Conservation (phyloP, 176 grass and related monocot genomes). For the Oryza meridionalis region DNA sequence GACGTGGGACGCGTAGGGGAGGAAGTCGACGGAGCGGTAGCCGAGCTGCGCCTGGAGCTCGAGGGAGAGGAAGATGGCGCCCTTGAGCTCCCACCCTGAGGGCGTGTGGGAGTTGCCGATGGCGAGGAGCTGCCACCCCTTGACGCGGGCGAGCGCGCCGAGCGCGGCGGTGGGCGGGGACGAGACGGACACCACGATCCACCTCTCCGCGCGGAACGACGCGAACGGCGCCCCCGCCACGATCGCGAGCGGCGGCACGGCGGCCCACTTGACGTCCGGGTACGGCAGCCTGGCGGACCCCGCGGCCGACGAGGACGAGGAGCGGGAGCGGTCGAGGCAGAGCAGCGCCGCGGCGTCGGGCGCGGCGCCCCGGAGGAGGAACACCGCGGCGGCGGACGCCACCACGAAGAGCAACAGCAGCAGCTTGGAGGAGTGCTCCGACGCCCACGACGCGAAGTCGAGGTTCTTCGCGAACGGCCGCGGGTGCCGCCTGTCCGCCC, state of each 20-base stretch:
- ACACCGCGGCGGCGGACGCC: conserved; percentile 72
- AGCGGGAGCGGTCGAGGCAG: conserved; percentile 70
- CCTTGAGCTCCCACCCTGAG: conserved; percentile 81
- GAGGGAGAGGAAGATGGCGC: conserved; percentile 94
- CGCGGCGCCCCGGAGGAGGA: conserved; percentile 80
- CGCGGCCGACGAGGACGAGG: conserved; percentile 21
- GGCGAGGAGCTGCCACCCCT: conserved; percentile 93
- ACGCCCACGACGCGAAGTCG: conserved; percentile 82
- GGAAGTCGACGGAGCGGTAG: conserved; percentile 89
- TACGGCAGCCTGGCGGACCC: conserved; percentile 57
- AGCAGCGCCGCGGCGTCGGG: conserved; percentile 73
- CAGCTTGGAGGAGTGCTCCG: conserved; percentile 85
- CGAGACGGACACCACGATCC: conserved; percentile 93
- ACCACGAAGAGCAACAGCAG: conserved; percentile 62
- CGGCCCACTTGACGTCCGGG: conserved; percentile 70
- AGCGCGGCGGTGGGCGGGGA: conserved; percentile 67
- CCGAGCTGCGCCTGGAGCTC: conserved; percentile 88
- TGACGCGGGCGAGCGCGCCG: conserved; percentile 64
- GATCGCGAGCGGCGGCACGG: conserved; percentile 56
- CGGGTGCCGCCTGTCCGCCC: conserved; percentile 44
- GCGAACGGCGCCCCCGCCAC: conserved; percentile 46
- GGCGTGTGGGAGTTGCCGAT: conserved; percentile 90
- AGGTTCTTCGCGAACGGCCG: conserved; percentile 81
- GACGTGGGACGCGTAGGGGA: conserved; percentile 85
- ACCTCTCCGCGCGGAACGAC: conserved; percentile 81